phyloP scores from a whole-genome alignment of 2,329 filamentous ascomycete species.

The Cordyceps fumosorosea region DNA sequence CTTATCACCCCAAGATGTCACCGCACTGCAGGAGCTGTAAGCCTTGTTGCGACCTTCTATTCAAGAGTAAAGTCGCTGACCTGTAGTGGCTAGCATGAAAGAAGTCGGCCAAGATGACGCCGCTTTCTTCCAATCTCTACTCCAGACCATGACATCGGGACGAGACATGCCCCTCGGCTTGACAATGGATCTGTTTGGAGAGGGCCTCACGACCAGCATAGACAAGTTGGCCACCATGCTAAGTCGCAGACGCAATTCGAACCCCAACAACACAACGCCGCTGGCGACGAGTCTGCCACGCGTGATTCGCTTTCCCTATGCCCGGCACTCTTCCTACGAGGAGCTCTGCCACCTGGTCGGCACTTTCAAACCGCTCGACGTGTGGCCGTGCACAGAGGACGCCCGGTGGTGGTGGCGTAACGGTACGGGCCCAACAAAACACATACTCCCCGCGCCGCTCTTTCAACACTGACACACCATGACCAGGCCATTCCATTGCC shows the following conservation, averaged over 20 bases:
- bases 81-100: not conserved
- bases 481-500: constrained; percentile 51
- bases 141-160: constrained; percentile 18
- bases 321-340: constrained; percentile 78
- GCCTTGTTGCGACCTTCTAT: constrained; percentile 13
- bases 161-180: constrained; percentile 30
- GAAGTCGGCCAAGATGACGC: constrained; percentile 13
- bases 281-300: constrained; percentile 26
- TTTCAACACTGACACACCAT: not conserved
- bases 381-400: constrained; percentile 77
- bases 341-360: constrained; percentile 68
- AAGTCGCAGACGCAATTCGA: not conserved
- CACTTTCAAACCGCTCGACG: constrained; percentile 63
- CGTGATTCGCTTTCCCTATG: constrained; percentile 67
- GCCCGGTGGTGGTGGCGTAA: constrained; percentile 53
- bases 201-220: constrained; percentile 24
- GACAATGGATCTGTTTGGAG: constrained; percentile 21
- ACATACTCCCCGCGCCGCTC: not conserved
- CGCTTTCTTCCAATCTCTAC: constrained; percentile 19
- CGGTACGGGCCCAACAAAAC: constrained; percentile 22
- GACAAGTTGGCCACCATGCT: constrained; percentile 18
- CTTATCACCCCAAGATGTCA: constrained; percentile 45
- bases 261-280: not conserved
- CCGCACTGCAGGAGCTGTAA: constrained; percentile 37
- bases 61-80: not conserved